Evolutionary conservation across 192 early-diverging fungal species (phyloP), one percentile per base, ranked within the genome.

Genomic region (Dispira simplex): DNA sequence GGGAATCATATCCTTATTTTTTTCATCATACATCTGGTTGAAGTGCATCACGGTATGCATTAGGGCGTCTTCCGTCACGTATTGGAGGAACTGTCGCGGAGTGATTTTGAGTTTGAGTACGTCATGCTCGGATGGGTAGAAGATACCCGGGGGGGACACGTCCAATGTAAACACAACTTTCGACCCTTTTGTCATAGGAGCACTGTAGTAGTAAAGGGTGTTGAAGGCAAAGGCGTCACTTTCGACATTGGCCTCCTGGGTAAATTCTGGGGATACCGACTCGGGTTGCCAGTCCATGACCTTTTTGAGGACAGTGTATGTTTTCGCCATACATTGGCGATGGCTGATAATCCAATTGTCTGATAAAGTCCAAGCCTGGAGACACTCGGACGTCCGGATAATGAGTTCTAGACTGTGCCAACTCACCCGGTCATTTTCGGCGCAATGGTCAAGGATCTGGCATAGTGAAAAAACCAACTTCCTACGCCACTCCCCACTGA

Each of bases 41-140:
- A 62, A 46, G 43, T 45, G 59, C 2, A n/a, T n/a, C 0, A 62
- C 43, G 0, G 46, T 14, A 14, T 25, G 14, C 20, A 8, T 3
- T 2, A 62, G 14, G 44, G 59, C 25, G 43, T 62, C 28, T 11
- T 20, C 6, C n/a, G 59, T 45, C 44, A 62, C 46, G 8, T 21
- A 21, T 12, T 45, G 59, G n/a, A 62, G n/a, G n/a, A 46, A 62
- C 18, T 44, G 26, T 43, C 20, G n/a, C 10, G 59, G 59, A n/a
- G 39, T 13, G 6, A 62, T 1, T 13, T 26, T 18, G 54, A 25
- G 3, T 21, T 28, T 25, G 25, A 23, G 54, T 26, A 25, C 18
- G 48, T 23, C 16, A 23, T 51, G 48, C 16, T 51, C 18, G 48
- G 16, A 23, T 16, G 48, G 48, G 9, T 51, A 4, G 9, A 4